Evolutionary conservation across 176 grass and related monocot genomes (phyloP), one percentile per base, ranked within the genome.

Genomic region (Oryza rufipogon): DNA sequence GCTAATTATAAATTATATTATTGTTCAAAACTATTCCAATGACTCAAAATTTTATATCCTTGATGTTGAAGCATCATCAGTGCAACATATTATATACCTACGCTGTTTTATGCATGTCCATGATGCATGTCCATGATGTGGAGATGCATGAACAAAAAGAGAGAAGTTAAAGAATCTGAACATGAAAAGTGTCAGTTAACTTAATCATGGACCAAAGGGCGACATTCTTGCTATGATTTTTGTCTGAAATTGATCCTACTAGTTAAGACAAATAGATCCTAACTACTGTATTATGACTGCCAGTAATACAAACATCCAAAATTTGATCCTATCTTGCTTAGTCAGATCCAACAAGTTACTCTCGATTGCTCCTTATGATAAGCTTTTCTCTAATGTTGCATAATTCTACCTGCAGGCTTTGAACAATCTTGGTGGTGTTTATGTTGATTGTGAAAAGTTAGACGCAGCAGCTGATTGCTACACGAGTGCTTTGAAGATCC

Each of bases 371-470:
- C 54, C 6, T 20, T 58, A 58, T 58, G 19, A 58, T 58, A 77
- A 22, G 28, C 17, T 6, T 34, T 9, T 28, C 66, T 54, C 49
- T 68, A 68, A 69, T 42, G 11, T 33, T 80, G 12, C 16, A 66
- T 71, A 65, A 81, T 70, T 79, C n/a, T 70, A 51, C 44, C 42
- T 77, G 56, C 95, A 94, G 95, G 95, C 95, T 63, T 90, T 97
- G 84, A 97, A 97, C 73, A 97, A 97, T 72, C 92, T 97, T 81
- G 95, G 95, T 70, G 92, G 95, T 68, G 92, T 97, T n/a, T 97
- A 94, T 71, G 90, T 97, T 79, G 95, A 97, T 82, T 97, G 92
- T 81, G 95, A 78, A 42, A 94, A 94, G 78, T 78, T 97, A 77
- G 92, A 94, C 56, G 81, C 80, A 42, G 95, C 95, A 84, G 92